A percentile compares a stretch with the other conserved stretches of the same genome.
phyloP scores from a whole-genome alignment of 2,329 filamentous ascomycete genomes.

The Sporothrix brunneoviolacea region DNA sequence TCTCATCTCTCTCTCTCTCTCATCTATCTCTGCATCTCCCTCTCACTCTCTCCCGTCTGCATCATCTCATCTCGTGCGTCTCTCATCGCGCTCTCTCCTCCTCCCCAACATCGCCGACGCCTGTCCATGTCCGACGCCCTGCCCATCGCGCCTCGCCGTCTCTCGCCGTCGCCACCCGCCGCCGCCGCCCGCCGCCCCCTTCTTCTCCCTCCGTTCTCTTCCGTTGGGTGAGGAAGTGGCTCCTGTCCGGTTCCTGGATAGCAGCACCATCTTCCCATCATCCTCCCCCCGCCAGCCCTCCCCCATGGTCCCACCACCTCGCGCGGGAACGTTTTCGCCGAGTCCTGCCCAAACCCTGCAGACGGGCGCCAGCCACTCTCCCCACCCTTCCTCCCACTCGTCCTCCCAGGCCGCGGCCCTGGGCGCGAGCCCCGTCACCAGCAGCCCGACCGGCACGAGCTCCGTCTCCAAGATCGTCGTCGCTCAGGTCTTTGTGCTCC shows the following conservation, averaged over 20 bases:
- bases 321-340: constrained; percentile 59
- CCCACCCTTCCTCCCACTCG: no score
- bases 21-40: background rate
- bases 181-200: background rate
- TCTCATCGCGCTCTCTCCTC: no score
- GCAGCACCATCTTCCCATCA: constrained; percentile 18
- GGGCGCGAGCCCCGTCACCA: constrained; percentile 55
- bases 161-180: background rate
- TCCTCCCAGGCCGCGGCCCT: constrained; percentile 49
- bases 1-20: background rate
- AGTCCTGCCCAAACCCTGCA: constrained; percentile 52
- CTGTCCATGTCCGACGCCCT: background rate
- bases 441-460: constrained; percentile 54
- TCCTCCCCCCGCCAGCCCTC: constrained; percentile 13
- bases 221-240: constrained; percentile 21
- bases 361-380: constrained; percentile 49
- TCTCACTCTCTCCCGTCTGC: background rate
- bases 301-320: constrained; percentile 53
- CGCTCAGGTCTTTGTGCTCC: constrained; percentile 87
- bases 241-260: constrained; percentile 21
- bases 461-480: constrained; percentile 88
- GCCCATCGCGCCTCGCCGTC: background rate
- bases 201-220: constrained; percentile 12
- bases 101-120: background rate
- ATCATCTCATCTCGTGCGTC: background rate